Base-by-base conservation (phyloP, 805 yeast genomes). In the Candida golubevii region DNA sequence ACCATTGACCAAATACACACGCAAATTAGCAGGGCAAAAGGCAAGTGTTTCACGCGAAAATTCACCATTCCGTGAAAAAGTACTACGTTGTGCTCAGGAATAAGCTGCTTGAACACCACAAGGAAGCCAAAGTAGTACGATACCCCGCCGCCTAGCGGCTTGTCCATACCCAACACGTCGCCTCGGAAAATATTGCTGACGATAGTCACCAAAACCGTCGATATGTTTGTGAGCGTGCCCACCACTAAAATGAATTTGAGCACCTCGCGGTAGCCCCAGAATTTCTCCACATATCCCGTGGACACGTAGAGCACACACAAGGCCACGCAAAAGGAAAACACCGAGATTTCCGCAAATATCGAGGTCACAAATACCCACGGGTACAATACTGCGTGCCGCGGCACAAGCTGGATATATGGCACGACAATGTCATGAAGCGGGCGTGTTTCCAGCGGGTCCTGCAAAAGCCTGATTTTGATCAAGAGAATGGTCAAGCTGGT, bases 361-460 rank as follows among this genome's bases (percentile, higher is more conserved):
- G 87, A 74, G 2, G 83, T 72, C 27, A 77, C 58, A 2, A 83
- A 53, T 1, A 84, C 84, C 83, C 86, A 80, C 6, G 89, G 89
- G 49, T 79, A 69, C 42, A 63, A 67, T 4, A 82, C 53, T 0
- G 81, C 70, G 41, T 72, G 67, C 26, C 72, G 62, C 10, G 91
- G 90, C 6, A 85, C 76, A 61, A 85, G 67, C 62, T 85, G 88
- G 35, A 85, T 54, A 33, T 65, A 65, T 1, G 86, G 88, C 7
- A 80, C 74, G 14, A 69, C 59, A 29, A 82, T 66, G 28, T 69
- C 67, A 36, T 66, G 67, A 67, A 15, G 35, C 35, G 36, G 56
- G 26, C 32, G 46, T 44, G 7, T 31, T 33, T 38, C 50, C 31
- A 30, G 45, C 41, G 40, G 35, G 29, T 34, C 36, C 39, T 38